Base-by-base conservation (phyloP, 129 eudicot species). In the Calendula officinalis region DNA sequence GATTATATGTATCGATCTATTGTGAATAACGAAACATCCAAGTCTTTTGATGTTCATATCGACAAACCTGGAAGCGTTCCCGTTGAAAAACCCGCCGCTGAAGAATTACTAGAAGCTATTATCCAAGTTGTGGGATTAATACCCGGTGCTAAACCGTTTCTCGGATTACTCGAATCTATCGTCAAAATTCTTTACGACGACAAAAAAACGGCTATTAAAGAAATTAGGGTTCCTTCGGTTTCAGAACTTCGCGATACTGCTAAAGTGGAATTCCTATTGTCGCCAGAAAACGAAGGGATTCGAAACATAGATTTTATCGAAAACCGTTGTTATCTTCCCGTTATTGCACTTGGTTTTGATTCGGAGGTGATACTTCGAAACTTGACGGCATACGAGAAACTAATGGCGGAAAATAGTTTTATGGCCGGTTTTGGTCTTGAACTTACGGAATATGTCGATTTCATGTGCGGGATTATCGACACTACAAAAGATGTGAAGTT, bases 141-240 rank as follows among this genome's bases (percentile, higher is more conserved):
- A 4, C 16, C 51, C 4, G 16, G 37, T 36, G 52, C 39, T 27
- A 9, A 41, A 41, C 68, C 55, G 6, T 62, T 45, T 32, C 17
- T 42, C 5, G 11, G 11, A 8, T 43, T 44, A 6, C 11, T 27
- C 6, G 43, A 56, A 56, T 32, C 34, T 16, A 37, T 12, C 15
- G 10, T 16, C 10, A 10, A 22, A 7, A 62, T 17, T 41, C 16
- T 45, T 45, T n/a, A 45, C 4, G 1, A 4, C 4, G 5, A n/a
- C 50, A 9, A 45, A 14, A 45, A 7, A 5, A 44, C 11, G n/a
- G n/a, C 4, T 8, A 44, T 10, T 44, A 5, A 62, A 47, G 82
- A 81, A 62, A 81, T 81, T 16, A 13, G 17, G 11, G 54, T 81
- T 22, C 86, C 86, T 16, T 63, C 82, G 1, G 80, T 65, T 4